Evolutionary conservation across 2,329 filamentous ascomycete genomes (phyloP).

Genomic region (Pezicula carpinea): DNA sequence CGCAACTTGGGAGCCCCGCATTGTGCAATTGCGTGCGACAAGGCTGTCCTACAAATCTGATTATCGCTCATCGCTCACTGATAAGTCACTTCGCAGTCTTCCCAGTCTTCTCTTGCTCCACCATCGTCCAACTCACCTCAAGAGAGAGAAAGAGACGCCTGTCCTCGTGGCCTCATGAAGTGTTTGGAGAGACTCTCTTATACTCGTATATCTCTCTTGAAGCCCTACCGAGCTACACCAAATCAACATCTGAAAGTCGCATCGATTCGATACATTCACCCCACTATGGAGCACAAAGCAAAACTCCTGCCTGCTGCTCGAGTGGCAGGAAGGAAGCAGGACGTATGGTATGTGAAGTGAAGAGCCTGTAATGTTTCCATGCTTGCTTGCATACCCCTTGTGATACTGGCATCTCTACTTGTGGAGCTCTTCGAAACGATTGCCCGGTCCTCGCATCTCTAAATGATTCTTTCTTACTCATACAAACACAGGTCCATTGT

Average conservation of each 20-base stretch:
- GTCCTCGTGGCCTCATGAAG: too few species aligned
- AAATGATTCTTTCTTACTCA: background rate
- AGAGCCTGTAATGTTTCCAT: background rate
- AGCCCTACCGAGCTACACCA: conserved; percentile 2
- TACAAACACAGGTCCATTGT: conserved; percentile 50
- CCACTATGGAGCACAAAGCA: conserved; percentile 23
- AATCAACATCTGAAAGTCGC: conserved; percentile 5
- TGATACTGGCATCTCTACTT: background rate
- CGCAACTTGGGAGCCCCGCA: too few species aligned
- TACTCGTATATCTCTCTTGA: background rate
- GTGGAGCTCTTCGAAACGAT: too few species aligned
- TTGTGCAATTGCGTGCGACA: too few species aligned
- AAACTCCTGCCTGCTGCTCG: conserved; percentile 46
- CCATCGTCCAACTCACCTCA: too few species aligned
- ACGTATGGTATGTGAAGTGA: conserved; percentile 47
- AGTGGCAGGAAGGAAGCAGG: conserved; percentile 49
- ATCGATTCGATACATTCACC: conserved; percentile 14
- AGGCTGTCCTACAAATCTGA: too few species aligned
- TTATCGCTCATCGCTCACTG: too few species aligned
- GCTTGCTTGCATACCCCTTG: background rate
- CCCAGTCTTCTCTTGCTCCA: too few species aligned
- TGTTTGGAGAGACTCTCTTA: too few species aligned
- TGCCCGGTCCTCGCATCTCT: background rate
- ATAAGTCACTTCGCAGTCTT: too few species aligned
- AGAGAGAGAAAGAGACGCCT: too few species aligned